Base-by-base conservation (phyloP, 2,329 filamentous ascomycete genomes). In the Aspergillus felis region DNA sequence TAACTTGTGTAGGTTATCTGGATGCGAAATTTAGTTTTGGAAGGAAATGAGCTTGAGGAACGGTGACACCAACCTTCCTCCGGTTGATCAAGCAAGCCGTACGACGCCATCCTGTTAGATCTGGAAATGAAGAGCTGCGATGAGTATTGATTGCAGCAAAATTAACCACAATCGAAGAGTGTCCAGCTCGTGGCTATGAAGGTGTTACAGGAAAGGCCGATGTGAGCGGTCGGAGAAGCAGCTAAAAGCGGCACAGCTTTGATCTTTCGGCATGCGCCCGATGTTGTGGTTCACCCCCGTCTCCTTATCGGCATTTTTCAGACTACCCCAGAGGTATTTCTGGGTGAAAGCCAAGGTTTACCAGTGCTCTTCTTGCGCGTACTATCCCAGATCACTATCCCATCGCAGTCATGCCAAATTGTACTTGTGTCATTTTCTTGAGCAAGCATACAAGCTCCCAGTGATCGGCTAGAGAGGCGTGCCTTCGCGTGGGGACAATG, bases 1-100 rank as follows among this genome's bases (percentile, higher is more conserved):
- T 29, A 84, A 84, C 69, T 92, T 93, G 79, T 97, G 93, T 41
- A 97, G 87, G 62, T 91, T 87, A 73, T 91, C 88, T 87, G 66
- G 46, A 57, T 50, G 7, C 10, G 51, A 56, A 60, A 24, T 47
- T 69, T 61, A 68, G 64, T 51, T 54, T 54, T 56, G 57, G 6
- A 54, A 51, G 46, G 14, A 17, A 38, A 28, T 28, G 35, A 47
- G 28, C 27, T 51, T 51, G 41, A 51, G 24, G 51, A 50, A 57
- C 50, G 54, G 47, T 49, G 41, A 59, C 60, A 42, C 55, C 48
- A 57, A 77, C 76, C 76, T 75, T 77, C 75, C 57, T 91, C 88
- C 62, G 83, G 82, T 64, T 89, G 88, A 55, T 91, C 87, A 51
- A 95, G 80, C 50, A 92, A 79, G 48, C 83, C 81, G 79, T 87